A percentile compares a stretch with the other conserved stretches of the same genome.
These are phyloP conservation scores for Chamaecyparis obtusa DNA, from an alignment of 75 land plant genomes.

Conservation along the genomic window DNA sequence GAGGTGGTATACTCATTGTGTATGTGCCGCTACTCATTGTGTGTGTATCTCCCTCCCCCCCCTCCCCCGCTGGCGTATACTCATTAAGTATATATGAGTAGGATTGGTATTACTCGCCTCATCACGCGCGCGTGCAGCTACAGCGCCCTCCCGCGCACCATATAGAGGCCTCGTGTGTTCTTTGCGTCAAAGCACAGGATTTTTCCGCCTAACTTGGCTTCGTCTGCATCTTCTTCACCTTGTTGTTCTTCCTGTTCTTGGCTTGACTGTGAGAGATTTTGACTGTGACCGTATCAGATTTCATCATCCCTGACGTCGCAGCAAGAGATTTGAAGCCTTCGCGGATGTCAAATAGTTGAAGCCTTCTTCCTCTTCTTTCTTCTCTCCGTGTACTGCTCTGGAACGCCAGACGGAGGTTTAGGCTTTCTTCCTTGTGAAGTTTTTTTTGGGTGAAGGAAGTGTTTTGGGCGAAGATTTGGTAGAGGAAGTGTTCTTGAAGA, in stretches of 20 bases:
- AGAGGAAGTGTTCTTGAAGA: neutral
- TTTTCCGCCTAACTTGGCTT: too few relatives aligned
- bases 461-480: neutral
- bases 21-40: neutral
- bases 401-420: too few relatives aligned
- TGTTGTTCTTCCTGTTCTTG: neutral
- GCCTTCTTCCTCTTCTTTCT: neutral
- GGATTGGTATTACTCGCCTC: neutral
- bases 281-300: neutral
- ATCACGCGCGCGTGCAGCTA: slow-evolving; percentile 16
- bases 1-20: neutral
- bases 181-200: neutral
- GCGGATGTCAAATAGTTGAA: neutral
- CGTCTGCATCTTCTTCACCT: neutral
- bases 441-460: neutral
- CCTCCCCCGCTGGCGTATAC: neutral
- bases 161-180: neutral
- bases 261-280: neutral
- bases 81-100: neutral
- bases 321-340: neutral
- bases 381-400: neutral
- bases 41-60: too few relatives aligned
- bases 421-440: too few relatives aligned
- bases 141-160: neutral
- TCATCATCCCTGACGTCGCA: slow-evolving; percentile 9